A percentile compares a stretch with the other conserved stretches of the same genome.
Conservation (phyloP, 345 rosid genomes). For the Populus simonii region DNA sequence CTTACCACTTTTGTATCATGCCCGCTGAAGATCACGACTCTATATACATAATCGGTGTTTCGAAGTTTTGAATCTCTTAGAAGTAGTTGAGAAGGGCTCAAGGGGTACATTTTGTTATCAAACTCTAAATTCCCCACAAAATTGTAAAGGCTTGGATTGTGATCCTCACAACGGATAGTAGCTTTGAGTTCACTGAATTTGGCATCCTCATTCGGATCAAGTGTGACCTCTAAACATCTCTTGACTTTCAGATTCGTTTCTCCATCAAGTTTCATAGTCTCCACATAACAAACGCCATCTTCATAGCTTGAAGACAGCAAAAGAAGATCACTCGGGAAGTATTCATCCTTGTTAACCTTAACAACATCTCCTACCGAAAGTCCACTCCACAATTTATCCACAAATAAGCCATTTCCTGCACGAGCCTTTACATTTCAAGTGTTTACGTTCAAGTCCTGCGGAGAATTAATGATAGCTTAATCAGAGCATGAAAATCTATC, state of each 20-base stretch:
- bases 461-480: not conserved
- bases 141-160: slow-evolving; percentile 65
- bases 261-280: slow-evolving; percentile 84
- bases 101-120: slow-evolving; percentile 42
- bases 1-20: slow-evolving; percentile 61
- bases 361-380: slow-evolving; percentile 62
- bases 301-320: slow-evolving; percentile 66
- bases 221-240: slow-evolving; percentile 55
- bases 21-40: slow-evolving; percentile 65
- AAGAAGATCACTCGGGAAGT: slow-evolving; percentile 65
- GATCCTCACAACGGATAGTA: slow-evolving; percentile 58
- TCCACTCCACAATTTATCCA: slow-evolving; percentile 45
- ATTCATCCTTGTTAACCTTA: slow-evolving; percentile 54
- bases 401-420: slow-evolving; percentile 45
- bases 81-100: slow-evolving; percentile 55
- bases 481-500: not conserved
- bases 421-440: slow-evolving; percentile 42
- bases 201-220: slow-evolving; percentile 45
- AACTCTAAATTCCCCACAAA: slow-evolving; percentile 65
- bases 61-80: slow-evolving; percentile 75
- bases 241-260: slow-evolving; percentile 73
- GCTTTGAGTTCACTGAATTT: slow-evolving; percentile 42
- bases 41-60: slow-evolving; percentile 61
- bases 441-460: slow-evolving; percentile 58
- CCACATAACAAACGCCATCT: slow-evolving; percentile 79